phyloP scores from a whole-genome alignment of 176 grass and related monocot genomes.

The Elymus sibiricus region DNA sequence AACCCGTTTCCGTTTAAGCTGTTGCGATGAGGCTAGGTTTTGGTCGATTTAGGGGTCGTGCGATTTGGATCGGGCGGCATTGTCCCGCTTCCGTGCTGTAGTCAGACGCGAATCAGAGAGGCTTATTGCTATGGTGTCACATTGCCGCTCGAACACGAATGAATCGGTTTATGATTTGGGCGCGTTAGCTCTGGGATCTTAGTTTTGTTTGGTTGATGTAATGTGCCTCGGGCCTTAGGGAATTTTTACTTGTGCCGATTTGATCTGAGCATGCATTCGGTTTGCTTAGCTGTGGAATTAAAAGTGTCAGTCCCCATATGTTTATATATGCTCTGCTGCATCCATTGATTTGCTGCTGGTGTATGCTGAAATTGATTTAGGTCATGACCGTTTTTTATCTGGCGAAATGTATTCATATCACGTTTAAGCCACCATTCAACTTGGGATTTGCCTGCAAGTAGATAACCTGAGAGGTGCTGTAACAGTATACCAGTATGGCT shows the following conservation, averaged over 20 bases:
- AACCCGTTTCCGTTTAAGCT: too few species aligned
- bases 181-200: background rate
- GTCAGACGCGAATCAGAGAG: background rate
- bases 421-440: too few species aligned
- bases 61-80: too few species aligned
- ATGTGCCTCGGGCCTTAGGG: too few species aligned
- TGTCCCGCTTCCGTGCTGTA: background rate
- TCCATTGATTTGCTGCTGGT: background rate
- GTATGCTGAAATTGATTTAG: background rate
- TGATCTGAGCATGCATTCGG: background rate
- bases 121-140: background rate
- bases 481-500: too few species aligned
- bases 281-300: background rate
- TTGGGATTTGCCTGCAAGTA: too few species aligned
- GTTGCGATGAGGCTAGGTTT: too few species aligned
- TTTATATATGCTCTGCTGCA: background rate
- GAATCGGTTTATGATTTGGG: background rate
- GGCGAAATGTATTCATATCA: background rate
- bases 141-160: background rate
- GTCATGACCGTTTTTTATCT: background rate
- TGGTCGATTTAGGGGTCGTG: too few species aligned
- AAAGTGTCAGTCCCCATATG: too few species aligned
- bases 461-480: too few species aligned
- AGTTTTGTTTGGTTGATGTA: background rate
- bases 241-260: background rate